A percentile compares a stretch with the other conserved stretches of the same genome.
Evolutionary conservation across 73 alveolate species (phyloP).

Genomic region (Paramecium caudatum): DNA sequence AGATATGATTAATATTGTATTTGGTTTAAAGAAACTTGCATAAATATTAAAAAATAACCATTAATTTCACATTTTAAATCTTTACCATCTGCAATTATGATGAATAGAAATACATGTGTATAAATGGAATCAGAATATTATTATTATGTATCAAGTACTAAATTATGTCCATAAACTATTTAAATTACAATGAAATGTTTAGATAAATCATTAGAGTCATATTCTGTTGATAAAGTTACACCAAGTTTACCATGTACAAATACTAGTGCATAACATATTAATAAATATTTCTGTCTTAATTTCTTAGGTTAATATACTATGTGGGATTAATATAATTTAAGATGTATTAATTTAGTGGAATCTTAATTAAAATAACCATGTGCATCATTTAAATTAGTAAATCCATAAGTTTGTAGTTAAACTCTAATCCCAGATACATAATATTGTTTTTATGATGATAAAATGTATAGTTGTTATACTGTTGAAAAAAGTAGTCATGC

Average conservation of each 20-base stretch:
- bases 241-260: not conserved
- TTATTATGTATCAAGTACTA: conserved; percentile 12
- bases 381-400: not conserved
- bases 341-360: conserved; percentile 23
- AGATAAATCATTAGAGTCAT: not conserved
- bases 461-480: not conserved
- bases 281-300: conserved; percentile 24
- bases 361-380: not conserved
- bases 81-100: not conserved
- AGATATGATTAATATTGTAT: conserved; percentile 25
- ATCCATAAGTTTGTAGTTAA: conserved; percentile 43
- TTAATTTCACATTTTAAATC: conserved; percentile 40
- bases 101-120: conserved; percentile 33
- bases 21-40: not conserved
- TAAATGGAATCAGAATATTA: conserved; percentile 10
- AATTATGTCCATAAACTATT: not conserved
- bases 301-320: conserved; percentile 13
- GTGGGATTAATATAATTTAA: conserved; percentile 35
- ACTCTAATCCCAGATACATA: not conserved
- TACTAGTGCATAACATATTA: not conserved
- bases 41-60: not conserved
- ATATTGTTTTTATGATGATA: conserved; percentile 53
- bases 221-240: not conserved
- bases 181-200: conserved; percentile 50
- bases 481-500: not conserved